Evolutionary conservation across 495 filamentous ascomycete species (phyloP), one percentile per base, ranked within the genome.

Genomic region (Penicillium malachiteum): DNA sequence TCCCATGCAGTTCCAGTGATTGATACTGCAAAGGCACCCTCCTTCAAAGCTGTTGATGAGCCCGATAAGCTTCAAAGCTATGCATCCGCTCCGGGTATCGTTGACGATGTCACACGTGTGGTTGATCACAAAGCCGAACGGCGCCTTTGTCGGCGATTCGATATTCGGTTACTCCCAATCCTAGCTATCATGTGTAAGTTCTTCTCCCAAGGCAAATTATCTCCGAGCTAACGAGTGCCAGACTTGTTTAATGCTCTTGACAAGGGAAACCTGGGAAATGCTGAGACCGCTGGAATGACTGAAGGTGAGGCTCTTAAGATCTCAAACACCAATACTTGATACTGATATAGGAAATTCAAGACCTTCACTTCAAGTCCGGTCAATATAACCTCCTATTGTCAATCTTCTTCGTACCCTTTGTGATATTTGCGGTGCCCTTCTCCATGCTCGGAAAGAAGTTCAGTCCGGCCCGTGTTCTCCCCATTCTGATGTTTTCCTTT

Each of bases 331-430:
- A n/a, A 37, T 37, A 34, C 35, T 7, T 5, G 7, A 18, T 52
- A 10, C 13, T 55, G 14, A 37, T 13, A 16, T 14, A 26, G 21
- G 5, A 40, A 13, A 8, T 55, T 41, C 37, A n/a, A 78, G 84
- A 73, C 31, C 63, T 86, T 18, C 58, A 78, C 38, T 84, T 90
- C 71, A 74, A 78, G 48, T 61, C 71, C 4, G 79, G 81, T 42
- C 82, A 89, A 54, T 90, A 90, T 67, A 89, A 89, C 62, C 79
- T 82, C 14, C 77, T 89, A 13, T 69, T 89, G 32, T 79, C 76
- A 21, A 84, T 90, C 54, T 91, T 91, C 74, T 89, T 87, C 69
- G 74, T 90, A 12, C 87, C 87, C 8, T 90, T 86, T 59, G 85
- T 89, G 48, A 56, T 89, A 21, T 84, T 78, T 45, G 85, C 82